Percentiles rank a stretch among this genome's conserved stretches.
Evolutionary conservation across 2,329 filamentous ascomycete species (phyloP).

Genomic region (Penicillium aurantiogriseum): DNA sequence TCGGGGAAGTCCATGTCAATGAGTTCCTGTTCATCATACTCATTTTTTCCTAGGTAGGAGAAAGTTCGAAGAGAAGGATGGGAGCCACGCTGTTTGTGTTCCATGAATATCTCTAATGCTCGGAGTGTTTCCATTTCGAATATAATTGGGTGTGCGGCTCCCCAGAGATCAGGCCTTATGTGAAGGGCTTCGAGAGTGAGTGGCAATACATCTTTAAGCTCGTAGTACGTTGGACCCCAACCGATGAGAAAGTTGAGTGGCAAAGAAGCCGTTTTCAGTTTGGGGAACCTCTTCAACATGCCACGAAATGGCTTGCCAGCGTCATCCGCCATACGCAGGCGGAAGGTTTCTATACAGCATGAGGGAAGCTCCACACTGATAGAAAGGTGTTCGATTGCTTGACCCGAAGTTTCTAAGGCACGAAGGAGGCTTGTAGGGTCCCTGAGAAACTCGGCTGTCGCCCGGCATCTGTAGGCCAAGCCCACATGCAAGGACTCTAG

Average conservation of each 20-base stretch:
- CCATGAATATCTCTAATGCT: not conserved
- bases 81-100: not conserved
- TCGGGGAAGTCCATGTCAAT: not conserved
- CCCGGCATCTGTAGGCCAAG: not conserved
- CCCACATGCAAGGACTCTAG: conserved; percentile 2
- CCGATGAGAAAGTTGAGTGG: not conserved
- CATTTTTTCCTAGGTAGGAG: not conserved
- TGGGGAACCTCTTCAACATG: not conserved
- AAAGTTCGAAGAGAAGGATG: not conserved
- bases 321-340: not conserved
- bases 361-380: not conserved
- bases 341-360: not conserved
- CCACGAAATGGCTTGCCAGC: not conserved
- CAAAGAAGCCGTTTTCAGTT: not conserved
- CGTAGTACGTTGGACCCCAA: not conserved
- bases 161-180: not conserved
- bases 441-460: not conserved
- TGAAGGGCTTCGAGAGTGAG: not conserved
- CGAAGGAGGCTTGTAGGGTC: not conserved
- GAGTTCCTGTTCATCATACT: not conserved
- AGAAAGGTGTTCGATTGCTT: not conserved
- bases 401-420: not conserved
- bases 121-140: not conserved
- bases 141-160: rapidly evolving
- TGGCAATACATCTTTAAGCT: not conserved